Evolutionary conservation across 2,329 filamentous ascomycete species (phyloP).

Genomic region (Neofusicoccum kwambonambiense): DNA sequence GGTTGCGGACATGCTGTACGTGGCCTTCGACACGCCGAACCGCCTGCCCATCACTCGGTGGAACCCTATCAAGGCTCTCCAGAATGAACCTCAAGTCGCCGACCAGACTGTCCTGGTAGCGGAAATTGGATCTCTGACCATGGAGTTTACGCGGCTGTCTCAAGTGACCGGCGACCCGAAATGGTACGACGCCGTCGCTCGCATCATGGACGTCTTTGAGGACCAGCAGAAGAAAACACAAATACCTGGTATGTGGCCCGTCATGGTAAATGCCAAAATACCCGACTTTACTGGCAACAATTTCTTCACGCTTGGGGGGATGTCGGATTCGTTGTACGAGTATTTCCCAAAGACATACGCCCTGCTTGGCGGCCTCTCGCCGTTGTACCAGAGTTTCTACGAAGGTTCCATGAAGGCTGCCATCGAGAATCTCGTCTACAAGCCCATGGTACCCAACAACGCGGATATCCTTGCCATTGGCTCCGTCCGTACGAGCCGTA

Average conservation of each 20-base stretch:
- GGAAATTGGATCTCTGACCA: conserved; percentile 47
- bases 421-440: conserved; percentile 47
- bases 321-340: conserved; percentile 43
- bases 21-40: conserved; percentile 88
- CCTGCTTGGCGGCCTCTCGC: conserved; percentile 46
- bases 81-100: conserved; percentile 40
- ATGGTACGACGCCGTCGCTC: conserved; percentile 48
- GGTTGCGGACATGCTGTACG: conserved; percentile 76
- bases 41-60: conserved; percentile 69
- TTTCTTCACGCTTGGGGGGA: conserved; percentile 34
- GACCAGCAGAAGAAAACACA: conserved; percentile 43
- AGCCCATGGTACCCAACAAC: conserved; percentile 49
- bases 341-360: conserved; percentile 50
- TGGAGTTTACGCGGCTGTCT: conserved; percentile 50
- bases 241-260: conserved; percentile 50
- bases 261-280: conserved; percentile 41
- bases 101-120: conserved; percentile 44
- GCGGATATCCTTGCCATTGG: conserved; percentile 42
- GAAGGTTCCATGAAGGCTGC: conserved; percentile 49
- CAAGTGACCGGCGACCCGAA: conserved; percentile 46
- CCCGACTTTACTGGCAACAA: neutral
- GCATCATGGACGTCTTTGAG: conserved; percentile 43
- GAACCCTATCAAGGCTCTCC: conserved; percentile 40
- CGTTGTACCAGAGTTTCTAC: conserved; percentile 55
- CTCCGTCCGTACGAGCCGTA: neutral